These are phyloP conservation scores for Leptosphaerulina australis DNA, from an alignment of 2,329 filamentous ascomycete genomes.

Conservation along the genomic window DNA sequence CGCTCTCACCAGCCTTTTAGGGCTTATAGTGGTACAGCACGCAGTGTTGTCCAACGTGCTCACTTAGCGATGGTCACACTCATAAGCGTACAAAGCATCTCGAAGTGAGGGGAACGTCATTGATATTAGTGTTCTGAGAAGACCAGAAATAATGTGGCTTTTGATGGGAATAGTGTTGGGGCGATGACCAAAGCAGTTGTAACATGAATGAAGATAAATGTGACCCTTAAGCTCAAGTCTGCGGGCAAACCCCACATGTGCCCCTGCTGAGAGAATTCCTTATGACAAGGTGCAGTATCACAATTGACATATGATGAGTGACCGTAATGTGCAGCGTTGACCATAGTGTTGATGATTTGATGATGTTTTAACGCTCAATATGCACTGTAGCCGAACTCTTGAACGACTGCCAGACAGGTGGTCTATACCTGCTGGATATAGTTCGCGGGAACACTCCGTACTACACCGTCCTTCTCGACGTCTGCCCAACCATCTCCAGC, in stretches of 20 bases:
- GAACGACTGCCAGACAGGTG: constrained; percentile 24
- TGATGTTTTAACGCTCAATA: constrained; percentile 9
- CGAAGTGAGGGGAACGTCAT: no score
- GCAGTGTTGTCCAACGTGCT: not conserved
- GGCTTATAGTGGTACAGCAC: not conserved
- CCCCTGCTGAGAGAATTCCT: not conserved
- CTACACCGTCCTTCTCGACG: constrained; percentile 87
- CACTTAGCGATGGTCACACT: not conserved
- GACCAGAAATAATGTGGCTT: not conserved
- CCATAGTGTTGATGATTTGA: not conserved
- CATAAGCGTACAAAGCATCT: not conserved
- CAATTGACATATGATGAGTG: not conserved
- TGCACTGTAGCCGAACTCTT: constrained; percentile 17
- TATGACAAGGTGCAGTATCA: not conserved
- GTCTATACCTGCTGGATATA: constrained; percentile 78
- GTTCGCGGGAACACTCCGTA: constrained; percentile 89
- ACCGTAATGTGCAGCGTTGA: not conserved
- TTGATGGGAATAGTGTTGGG: no score
- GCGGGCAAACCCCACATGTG: not conserved
- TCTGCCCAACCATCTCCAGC: constrained; percentile 95
- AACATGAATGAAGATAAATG: no score
- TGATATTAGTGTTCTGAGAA: not conserved
- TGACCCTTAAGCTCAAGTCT: constrained; percentile 1
- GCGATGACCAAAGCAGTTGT: no score
- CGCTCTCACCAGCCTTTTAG: no score